Base-by-base conservation (phyloP, 352 stramenopile genomes). In the Globisporangium uncinulatum region DNA sequence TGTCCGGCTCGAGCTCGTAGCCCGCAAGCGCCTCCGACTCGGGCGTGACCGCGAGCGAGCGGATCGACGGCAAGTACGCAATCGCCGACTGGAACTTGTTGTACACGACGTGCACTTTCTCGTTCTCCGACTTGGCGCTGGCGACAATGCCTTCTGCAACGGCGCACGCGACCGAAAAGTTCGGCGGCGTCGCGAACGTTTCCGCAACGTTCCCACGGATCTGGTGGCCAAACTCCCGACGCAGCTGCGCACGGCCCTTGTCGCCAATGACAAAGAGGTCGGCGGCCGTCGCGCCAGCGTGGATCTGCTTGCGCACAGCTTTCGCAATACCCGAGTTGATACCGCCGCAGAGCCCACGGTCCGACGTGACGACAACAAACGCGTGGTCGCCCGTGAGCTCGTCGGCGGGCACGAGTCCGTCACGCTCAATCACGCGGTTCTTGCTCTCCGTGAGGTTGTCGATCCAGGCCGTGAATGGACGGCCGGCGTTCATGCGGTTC, bases 1-100 rank as follows among this genome's bases (percentile, higher is more conserved):
- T 97, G 72, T 99, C 96, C 13, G 96, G 94, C 73, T 99, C 97
- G 46, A 99, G 92, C 76, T 99, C 97, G 74, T 99, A 99, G 51
- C 87, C 74, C 49, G 94, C 76, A 51, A 93, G 89, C 43, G 71
- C 73, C 44, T 89, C 76, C 68, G 78, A 79, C 70, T 84, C 65
- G 0, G 64, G 62, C 59, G 80, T 63, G 47, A 94, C 71, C 42
- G 73, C 61, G 13, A 89, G 64, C 66, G 81, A 81, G 63, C 83
- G 83, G 70, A 98, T 91, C 60, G 84, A 92, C 66, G 97, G 96
- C 59, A 91, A 67, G 89, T 99, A 99, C 59, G 83, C 83, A 55
- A 98, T 98, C 37, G 95, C 92, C 62, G 97, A 99, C 60, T 96
- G 76, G 74, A 97, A 99, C 59, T 95, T 84, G 83, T 99, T 99